Conservation (phyloP, 2,329 filamentous ascomycete genomes). For the Calonectria pseudoturangicola region DNA sequence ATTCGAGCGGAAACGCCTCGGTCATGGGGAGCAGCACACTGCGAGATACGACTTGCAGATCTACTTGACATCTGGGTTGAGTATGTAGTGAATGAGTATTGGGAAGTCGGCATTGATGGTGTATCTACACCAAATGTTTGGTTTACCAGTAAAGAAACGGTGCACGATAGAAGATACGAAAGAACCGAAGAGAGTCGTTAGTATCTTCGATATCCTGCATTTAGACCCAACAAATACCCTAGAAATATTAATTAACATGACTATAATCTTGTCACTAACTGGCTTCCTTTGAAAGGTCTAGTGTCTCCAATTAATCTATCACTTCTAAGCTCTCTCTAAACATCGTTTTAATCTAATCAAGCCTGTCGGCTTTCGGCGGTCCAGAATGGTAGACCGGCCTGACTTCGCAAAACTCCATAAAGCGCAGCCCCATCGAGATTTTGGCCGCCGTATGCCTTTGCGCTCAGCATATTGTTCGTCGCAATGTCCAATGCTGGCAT, state of each 20-base stretch:
- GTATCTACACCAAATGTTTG: background rate
- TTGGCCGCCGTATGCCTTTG: conserved; percentile 28
- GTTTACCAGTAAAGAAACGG: background rate
- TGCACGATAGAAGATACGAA: background rate
- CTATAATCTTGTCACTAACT: no score
- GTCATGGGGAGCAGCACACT: background rate
- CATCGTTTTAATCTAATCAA: background rate
- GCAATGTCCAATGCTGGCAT: conserved; percentile 33
- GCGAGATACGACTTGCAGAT: background rate
- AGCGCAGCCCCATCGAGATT: conserved; percentile 16
- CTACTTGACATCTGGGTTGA: background rate
- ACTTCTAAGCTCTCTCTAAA: background rate
- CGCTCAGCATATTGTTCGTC: conserved; percentile 32
- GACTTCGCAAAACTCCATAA: conserved; percentile 12
- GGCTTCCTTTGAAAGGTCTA: background rate
- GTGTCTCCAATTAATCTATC: no score
- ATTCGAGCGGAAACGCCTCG: background rate
- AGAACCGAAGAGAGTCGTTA: background rate
- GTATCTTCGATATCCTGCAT: no score
- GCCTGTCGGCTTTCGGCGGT: conserved; percentile 8
- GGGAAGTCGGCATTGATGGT: background rate
- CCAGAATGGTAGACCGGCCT: conserved; percentile 16
- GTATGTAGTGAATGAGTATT: background rate
- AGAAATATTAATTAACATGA: no score
- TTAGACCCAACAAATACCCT: no score